A percentile compares a stretch with the other conserved stretches of the same genome.
These are phyloP conservation scores for Venturia pyrina DNA, from an alignment of 2,329 filamentous ascomycete genomes.

Conservation along the genomic window DNA sequence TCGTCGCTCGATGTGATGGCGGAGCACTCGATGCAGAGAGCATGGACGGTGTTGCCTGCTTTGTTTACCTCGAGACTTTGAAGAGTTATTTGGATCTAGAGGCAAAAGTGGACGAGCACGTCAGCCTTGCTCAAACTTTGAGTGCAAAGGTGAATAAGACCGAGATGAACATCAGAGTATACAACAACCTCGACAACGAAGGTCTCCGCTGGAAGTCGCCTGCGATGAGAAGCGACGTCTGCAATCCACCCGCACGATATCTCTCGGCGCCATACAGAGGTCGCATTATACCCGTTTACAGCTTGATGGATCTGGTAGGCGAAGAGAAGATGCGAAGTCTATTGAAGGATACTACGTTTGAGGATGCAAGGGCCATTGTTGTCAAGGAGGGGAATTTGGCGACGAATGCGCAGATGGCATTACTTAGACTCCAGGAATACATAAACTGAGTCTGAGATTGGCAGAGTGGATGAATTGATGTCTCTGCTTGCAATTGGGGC, in stretches of 20 bases:
- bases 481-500: background rate
- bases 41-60: background rate
- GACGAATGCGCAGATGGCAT: constrained; percentile 6
- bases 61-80: background rate
- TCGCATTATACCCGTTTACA: constrained; percentile 8
- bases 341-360: constrained; percentile 3
- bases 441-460: background rate
- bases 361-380: background rate
- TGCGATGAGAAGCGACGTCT: background rate
- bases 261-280: background rate
- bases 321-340: background rate
- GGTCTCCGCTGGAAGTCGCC: background rate
- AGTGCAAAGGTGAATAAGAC: background rate
- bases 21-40: background rate
- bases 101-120: background rate
- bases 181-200: background rate
- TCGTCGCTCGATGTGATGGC: background rate
- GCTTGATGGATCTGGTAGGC: constrained; percentile 1
- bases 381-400: constrained; percentile 3
- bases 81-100: background rate
- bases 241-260: background rate
- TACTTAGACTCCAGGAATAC: constrained; percentile 4
- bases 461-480: background rate
- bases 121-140: background rate
- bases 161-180: background rate